Base-by-base conservation (phyloP, 2,329 filamentous ascomycete genomes). In the Fusarium sp. region DNA sequence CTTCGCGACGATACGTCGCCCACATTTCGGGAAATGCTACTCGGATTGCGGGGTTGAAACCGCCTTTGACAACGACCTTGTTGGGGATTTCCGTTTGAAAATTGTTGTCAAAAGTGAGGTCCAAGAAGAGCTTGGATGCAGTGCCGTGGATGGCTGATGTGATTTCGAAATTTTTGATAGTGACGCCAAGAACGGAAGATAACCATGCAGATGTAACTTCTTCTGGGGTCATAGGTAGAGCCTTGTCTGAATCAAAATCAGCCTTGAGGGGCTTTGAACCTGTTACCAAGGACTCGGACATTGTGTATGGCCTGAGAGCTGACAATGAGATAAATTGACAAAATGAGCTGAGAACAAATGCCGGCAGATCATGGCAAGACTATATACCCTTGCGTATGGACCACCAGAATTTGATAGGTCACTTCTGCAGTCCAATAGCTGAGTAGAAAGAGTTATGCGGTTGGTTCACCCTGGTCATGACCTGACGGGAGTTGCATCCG, bases 181-280 rank as follows among this genome's bases (percentile, higher is more conserved):
- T 13, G 16, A 60, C 11, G 4, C 55, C 55, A 25, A 62, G 45
- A 30, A 30, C 55, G 20, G 43, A 23, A 4, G 55, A 51, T 10
- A 60, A 25, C 37, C 55, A 61, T 14, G 30, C 25, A 16, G 55
- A 27, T 16, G 45, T 60, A 8, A 62, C 45, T 10, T 60, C 45
- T 2, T 60, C 55, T 2, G 55, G 20, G 3, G 45, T 60, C 9
- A 53, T 7, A 1, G 45, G 55, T 5, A 60, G 37, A 43, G 55
- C 37, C n/a, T 8, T 53, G 1, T 28, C 37, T 1, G 45, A 40
- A 4, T 27, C n/a, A 25, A 60, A 60, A 4, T 21, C 21, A 4
- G 28, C 14, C 11, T 37, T 40, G 2, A 27, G 37, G 16, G 37
- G 43, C n/a, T 14, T 13, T 10, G 28, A 61, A 18, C 28, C 58